phyloP scores from a whole-genome alignment of 768 basidiomycete genomes.

The Tulasnella sp. region DNA sequence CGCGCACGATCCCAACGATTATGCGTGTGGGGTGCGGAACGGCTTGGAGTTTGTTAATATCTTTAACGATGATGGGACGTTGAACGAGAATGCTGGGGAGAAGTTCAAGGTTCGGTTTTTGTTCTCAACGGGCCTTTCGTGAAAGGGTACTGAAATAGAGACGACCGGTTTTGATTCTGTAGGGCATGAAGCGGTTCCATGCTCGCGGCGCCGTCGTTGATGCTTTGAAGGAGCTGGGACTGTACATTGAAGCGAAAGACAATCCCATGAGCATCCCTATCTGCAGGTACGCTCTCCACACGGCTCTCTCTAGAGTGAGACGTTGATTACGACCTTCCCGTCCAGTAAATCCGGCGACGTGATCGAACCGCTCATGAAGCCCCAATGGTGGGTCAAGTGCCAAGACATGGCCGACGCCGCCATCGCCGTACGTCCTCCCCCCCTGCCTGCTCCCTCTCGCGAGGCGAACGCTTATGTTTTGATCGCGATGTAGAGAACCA shows the following conservation, averaged over 20 bases:
- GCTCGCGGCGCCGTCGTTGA: slow-evolving; percentile 75
- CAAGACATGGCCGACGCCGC: slow-evolving; percentile 84
- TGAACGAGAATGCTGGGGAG: slow-evolving; percentile 79
- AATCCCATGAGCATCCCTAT: slow-evolving; percentile 97
- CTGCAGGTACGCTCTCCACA: slow-evolving; percentile 48
- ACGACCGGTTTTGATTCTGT: background rate
- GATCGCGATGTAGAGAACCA: slow-evolving; percentile 71
- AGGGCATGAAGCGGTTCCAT: slow-evolving; percentile 98
- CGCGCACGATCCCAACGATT: slow-evolving; percentile 95
- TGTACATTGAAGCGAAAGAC: slow-evolving; percentile 85
- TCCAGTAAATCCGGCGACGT: slow-evolving; percentile 88
- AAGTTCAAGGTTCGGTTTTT: slow-evolving; percentile 46
- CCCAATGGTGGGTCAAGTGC: slow-evolving; percentile 99
- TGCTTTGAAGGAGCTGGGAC: slow-evolving; percentile 67
- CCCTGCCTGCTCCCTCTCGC: background rate
- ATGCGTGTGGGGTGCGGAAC: slow-evolving; percentile 83
- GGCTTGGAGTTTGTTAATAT: slow-evolving; percentile 87
- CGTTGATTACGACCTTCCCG: background rate
- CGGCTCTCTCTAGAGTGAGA: background rate
- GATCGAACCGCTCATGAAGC: slow-evolving; percentile 90
- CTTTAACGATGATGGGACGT: slow-evolving; percentile 91
- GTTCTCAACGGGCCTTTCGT: background rate
- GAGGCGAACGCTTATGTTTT: background rate
- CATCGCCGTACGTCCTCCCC: slow-evolving; percentile 44
- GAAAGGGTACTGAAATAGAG: background rate